phyloP scores from a whole-genome alignment of 2,329 filamentous ascomycete genomes.

The Penicillium carneum region DNA sequence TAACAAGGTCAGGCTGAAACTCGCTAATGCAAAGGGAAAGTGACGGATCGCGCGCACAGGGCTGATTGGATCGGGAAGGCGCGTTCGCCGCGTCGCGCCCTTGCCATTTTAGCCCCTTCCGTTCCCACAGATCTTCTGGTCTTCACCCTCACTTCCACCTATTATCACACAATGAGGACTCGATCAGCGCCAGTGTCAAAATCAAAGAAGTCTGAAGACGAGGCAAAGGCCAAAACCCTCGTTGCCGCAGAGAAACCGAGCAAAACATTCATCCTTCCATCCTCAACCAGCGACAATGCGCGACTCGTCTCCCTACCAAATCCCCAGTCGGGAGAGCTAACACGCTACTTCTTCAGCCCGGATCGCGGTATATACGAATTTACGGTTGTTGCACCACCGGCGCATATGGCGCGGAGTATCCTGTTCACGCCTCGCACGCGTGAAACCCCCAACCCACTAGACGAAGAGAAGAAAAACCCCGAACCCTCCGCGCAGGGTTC shows the following conservation, averaged over 20 bases:
- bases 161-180: constrained; percentile 38
- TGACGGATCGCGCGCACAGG: constrained; percentile 33
- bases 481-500: constrained; percentile 52
- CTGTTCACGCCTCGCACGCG: constrained; percentile 54
- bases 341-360: constrained; percentile 67
- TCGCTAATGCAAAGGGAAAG: constrained; percentile 25
- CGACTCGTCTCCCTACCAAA: constrained; percentile 64
- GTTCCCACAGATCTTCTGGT: constrained; percentile 10
- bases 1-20: constrained; percentile 13
- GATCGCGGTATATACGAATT: constrained; percentile 67
- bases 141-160: constrained; percentile 16
- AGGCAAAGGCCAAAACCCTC: constrained; percentile 34
- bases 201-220: constrained; percentile 26
- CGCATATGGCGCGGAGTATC: constrained; percentile 62
- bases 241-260: constrained; percentile 40
- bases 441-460: constrained; percentile 15
- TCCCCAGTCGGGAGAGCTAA: constrained; percentile 58
- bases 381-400: constrained; percentile 62
- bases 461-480: constrained; percentile 28
- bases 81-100: constrained; percentile 39
- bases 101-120: constrained; percentile 23
- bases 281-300: constrained; percentile 59
- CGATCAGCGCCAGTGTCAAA: constrained; percentile 33
- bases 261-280: constrained; percentile 66
- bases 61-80: constrained; percentile 35